Evolutionary conservation across 768 basidiomycete species (phyloP), one percentile per base, ranked within the genome.

Genomic region (Tricholoma terreum): DNA sequence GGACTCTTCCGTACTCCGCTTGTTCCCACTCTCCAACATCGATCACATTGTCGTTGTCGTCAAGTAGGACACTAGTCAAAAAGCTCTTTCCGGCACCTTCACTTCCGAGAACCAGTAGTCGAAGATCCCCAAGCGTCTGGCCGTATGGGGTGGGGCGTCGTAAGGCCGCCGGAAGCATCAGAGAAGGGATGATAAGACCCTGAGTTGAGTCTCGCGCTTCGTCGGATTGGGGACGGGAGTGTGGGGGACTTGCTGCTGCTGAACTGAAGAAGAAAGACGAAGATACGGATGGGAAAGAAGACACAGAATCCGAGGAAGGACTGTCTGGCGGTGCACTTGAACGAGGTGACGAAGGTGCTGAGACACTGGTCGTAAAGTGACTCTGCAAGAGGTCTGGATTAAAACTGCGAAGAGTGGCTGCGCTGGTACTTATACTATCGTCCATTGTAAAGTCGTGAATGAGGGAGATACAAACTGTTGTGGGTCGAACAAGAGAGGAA

Each of bases 251-350:
- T 0, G 82, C 83, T 11, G 85, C 85, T 0, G 81, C 84, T 9
- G 87, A 89, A 31, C 86, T 88, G 74, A 88, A 89, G 73, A 90
- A 87, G 77, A 89, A 89, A 0, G 86, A 87, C 1, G 86, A 88
- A 15, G 84, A 81, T 11, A 88, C 83, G 1, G 86, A 88, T 1
- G 88, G 88, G 3, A 89, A 74, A 5, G 88, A 89, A 1, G 88
- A 89, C 38, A 84, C 72, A 1, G 85, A 86, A 50, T 77, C 84
- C 8, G 82, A 77, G 40, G 81, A 77, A 1, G 79, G 87, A 64
- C 86, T 87, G 64, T 82, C 79, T 40, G 85, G 81, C 10, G 83
- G 80, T 2, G 74, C 70, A 58, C 79, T 80, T 12, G 78, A 79
- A 61, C 73, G 73, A 14, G 82, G 79, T 7, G 80, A 83, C 5